Evolutionary conservation across 108 stramenopile species (phyloP), one percentile per base, ranked within the genome.

Genomic region (Stephanodiscus triporus): DNA sequence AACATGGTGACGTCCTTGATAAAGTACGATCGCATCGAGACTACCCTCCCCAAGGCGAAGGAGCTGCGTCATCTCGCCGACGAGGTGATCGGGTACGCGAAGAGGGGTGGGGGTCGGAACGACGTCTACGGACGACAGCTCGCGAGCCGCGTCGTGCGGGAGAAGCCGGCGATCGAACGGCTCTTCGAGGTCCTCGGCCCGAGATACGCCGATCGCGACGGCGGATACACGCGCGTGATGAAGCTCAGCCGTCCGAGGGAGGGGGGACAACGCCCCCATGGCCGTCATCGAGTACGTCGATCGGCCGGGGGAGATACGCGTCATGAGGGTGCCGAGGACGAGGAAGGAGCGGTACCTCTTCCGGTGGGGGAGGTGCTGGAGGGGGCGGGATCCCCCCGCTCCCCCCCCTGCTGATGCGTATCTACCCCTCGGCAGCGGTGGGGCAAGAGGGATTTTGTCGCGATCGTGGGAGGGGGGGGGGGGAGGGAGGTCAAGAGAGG

Each of bases 271-370:
- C 43, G 98, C 99, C 6, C 93, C 95, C 43, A 99, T 99, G 99
- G 95, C 97, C 0, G 73, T 99, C 10, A 97, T 99, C 68, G 99
- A 99, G 85, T 97, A 97, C 70, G 97, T 99, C 0, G 99, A 97
- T 86, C 91, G 97, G 48, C 91, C 90, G 20, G 94, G 94, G n/a
- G 98, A 96, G 80, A 76, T 97, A 27, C 79, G 96, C 43, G 86
- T 92, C 13, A 96, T 97, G 11, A 85, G 91, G 57, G 91, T 91
- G 34, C 95, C 95, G n/a, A 43, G 67, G 43, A 70, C 59, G 58
- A 68, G 85, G 40, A 86, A 78, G 63, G 38, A 81, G 36, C 49
- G 47, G 38, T 81, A 70, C 27, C 67, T 80, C 32, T 9, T 40
- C 40, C 70, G 80, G 53, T 78, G 59, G 61, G 64, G 20, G 80